Evolutionary conservation across 257 asterid genomes (phyloP).

Genomic region (Nemophila menziesii): DNA sequence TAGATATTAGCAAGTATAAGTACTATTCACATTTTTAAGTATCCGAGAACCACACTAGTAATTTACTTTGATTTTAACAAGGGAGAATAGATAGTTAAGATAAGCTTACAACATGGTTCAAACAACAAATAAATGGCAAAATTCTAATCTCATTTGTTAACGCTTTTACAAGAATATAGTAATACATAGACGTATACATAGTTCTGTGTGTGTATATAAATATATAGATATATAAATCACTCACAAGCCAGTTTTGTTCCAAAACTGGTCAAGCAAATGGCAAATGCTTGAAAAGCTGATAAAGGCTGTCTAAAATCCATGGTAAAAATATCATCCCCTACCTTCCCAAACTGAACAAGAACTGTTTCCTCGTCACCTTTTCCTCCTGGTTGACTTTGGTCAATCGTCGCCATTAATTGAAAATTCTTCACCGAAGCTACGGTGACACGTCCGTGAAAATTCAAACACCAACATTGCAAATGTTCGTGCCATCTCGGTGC

Average conservation of each 20-base stretch:
- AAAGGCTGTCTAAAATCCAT: conserved; percentile 63
- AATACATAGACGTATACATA: too few relatives aligned
- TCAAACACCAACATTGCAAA: conserved; percentile 94
- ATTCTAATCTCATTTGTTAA: not conserved
- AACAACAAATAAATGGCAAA: not conserved
- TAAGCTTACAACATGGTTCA: not conserved
- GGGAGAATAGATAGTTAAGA: too few relatives aligned
- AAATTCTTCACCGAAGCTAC: conserved; percentile 91
- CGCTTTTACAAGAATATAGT: not conserved
- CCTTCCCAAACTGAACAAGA: conserved; percentile 83
- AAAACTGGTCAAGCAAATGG: conserved; percentile 53
- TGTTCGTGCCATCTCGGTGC: conserved; percentile 94
- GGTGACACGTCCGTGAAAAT: conserved; percentile 90
- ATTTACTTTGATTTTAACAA: too few relatives aligned
- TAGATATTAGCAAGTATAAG: too few relatives aligned
- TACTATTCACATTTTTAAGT: too few relatives aligned
- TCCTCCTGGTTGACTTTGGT: conserved; percentile 70
- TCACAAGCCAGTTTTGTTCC: conserved; percentile 67
- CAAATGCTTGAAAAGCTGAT: conserved; percentile 65
- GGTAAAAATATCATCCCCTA: conserved; percentile 65
- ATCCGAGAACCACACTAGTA: too few relatives aligned
- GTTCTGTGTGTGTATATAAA: too few relatives aligned
- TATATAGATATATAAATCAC: not conserved
- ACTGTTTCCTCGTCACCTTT: conserved; percentile 78
- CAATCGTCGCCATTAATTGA: conserved; percentile 63